Conservation (phyloP, 2,329 filamentous ascomycete species). For the Orbilia javanica region DNA sequence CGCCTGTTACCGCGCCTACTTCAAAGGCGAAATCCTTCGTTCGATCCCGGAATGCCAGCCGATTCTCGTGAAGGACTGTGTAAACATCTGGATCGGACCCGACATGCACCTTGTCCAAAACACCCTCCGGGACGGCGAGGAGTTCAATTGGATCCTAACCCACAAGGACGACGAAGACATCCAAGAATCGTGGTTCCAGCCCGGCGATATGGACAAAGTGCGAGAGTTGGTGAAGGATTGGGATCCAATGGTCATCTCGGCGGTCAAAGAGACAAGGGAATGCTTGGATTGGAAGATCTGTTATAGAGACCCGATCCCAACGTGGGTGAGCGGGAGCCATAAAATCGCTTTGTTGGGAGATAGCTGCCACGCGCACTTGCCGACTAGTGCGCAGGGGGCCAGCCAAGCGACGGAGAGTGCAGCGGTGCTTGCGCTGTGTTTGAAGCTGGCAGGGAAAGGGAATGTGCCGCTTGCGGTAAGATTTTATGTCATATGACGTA, state of each 20-base stretch:
- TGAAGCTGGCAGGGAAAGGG: conserved; percentile 66
- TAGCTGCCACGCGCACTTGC: conserved; percentile 71
- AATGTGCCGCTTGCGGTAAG: conserved; percentile 64
- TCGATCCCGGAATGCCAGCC: conserved; percentile 65
- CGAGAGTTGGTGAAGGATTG: conserved; percentile 64
- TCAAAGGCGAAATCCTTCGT: conserved; percentile 64
- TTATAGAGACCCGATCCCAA: conserved; percentile 70
- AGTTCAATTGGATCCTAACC: conserved; percentile 69
- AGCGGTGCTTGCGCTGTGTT: conserved; percentile 67
- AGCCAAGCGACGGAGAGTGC: conserved; percentile 71
- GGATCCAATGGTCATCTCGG: conserved; percentile 68
- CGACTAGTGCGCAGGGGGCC: conserved; percentile 70
- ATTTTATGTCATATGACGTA: background rate
- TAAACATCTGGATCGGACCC: conserved; percentile 68
- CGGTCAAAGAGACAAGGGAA: conserved; percentile 67
- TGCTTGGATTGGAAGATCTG: conserved; percentile 72
- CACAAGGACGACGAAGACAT: conserved; percentile 68
- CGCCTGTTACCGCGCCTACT: conserved; percentile 70
- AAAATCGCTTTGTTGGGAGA: conserved; percentile 70
- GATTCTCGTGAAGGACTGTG: conserved; percentile 67
- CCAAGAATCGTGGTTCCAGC: conserved; percentile 68
- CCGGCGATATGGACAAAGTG: conserved; percentile 68
- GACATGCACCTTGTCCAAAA: conserved; percentile 68
- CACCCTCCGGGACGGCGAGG: conserved; percentile 66
- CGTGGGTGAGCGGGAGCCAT: conserved; percentile 69